Conservation (phyloP, 225 moss, liverwort and hornwort species). For the Ulota crispa region DNA sequence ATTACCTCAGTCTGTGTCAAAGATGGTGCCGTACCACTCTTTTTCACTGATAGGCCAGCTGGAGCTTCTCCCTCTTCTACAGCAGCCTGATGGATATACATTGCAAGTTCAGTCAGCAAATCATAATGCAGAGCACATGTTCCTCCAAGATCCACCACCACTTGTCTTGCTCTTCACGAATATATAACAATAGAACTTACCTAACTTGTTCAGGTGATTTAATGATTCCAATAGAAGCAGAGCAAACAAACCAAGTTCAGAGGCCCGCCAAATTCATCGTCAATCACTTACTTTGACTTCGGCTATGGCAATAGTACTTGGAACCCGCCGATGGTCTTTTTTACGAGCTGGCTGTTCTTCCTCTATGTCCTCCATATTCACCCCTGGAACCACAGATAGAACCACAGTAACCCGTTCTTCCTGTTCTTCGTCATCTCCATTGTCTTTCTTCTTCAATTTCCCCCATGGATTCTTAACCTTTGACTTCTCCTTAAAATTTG, state of each 20-base stretch:
- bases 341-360: slow-evolving; percentile 77
- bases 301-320: slow-evolving; percentile 96
- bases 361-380: slow-evolving; percentile 95
- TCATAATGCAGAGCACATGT: neutral
- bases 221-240: slow-evolving; percentile 7
- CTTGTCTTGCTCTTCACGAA: neutral
- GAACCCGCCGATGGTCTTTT: slow-evolving; percentile 85
- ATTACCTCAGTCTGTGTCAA: slow-evolving; percentile 71
- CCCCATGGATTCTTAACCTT: slow-evolving; percentile 46
- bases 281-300: slow-evolving; percentile 86
- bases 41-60: slow-evolving; percentile 91
- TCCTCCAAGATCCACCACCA: slow-evolving; percentile 11
- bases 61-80: slow-evolving; percentile 99
- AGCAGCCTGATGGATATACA: slow-evolving; percentile 68
- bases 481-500: slow-evolving; percentile 30
- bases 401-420: slow-evolving; percentile 86
- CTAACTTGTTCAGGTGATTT: neutral
- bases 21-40: slow-evolving; percentile 75
- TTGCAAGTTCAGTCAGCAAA: slow-evolving; percentile 25
- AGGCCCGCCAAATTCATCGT: slow-evolving; percentile 6
- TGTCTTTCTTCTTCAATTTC: slow-evolving; percentile 36
- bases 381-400: slow-evolving; percentile 88
- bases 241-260: neutral
- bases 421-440: slow-evolving; percentile 47
- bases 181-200: neutral